Conservation (phyloP, 768 basidiomycete genomes). For the Naganishia antarctica region DNA sequence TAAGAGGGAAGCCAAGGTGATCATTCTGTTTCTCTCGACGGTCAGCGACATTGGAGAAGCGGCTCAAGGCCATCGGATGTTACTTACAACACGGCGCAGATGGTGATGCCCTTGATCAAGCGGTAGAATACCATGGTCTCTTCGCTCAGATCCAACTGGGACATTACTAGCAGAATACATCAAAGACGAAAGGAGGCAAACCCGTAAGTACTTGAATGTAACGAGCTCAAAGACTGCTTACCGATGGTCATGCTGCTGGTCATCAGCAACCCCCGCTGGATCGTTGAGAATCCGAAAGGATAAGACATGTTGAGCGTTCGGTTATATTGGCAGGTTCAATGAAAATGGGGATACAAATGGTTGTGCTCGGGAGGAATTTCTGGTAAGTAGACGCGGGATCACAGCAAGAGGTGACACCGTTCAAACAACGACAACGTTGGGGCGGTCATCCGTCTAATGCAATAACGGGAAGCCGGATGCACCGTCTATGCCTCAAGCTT, state of each 20-base stretch:
- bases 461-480: too few species aligned
- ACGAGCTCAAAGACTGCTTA: not conserved
- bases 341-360: too few species aligned
- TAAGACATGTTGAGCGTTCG: conserved; percentile 9
- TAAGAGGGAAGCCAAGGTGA: conserved; percentile 11
- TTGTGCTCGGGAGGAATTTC: not conserved
- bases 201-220: not conserved
- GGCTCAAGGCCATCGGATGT: not conserved
- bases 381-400: too few species aligned
- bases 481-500: too few species aligned
- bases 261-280: conserved; percentile 26
- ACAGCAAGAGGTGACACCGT: too few species aligned
- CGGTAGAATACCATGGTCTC: conserved; percentile 28
- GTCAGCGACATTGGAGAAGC: not conserved
- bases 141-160: conserved; percentile 28
- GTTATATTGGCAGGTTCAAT: not conserved
- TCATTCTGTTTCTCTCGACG: not conserved
- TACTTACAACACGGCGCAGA: conserved; percentile 20
- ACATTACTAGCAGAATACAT: conserved; percentile 20
- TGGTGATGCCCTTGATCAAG: conserved; percentile 23
- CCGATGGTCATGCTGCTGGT: conserved; percentile 28
- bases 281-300: conserved; percentile 21
- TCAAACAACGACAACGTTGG: too few species aligned
- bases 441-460: too few species aligned
- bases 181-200: not conserved